Evolutionary conservation across 2,329 filamentous ascomycete species (phyloP), one percentile per base, ranked within the genome.

Genomic region (Periconia sp.): DNA sequence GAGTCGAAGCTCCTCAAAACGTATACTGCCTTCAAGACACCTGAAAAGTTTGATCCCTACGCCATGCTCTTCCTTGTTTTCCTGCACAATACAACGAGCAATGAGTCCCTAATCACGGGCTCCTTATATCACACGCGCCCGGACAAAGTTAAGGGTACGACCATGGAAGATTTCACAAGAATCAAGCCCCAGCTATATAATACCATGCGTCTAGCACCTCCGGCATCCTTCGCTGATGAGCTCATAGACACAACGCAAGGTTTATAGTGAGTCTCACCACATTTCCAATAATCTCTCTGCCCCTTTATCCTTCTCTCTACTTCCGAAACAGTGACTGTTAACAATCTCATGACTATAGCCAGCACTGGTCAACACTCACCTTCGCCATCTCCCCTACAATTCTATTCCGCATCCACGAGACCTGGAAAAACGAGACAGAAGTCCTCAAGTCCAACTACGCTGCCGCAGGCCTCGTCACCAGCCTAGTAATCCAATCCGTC

Each of bases 31-130:
- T 37, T 36, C 9, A 35, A 35, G 18, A 12, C 13, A 8, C 25
- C 33, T 74, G 5, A 53, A 65, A 46, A 63, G 50, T 10, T 44
- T 13, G 57, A 64, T 17, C 57, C 56, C 1, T 54, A 64, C 23
- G 47, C 43, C 6, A 12, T 28, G 25, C 25, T 34, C 7, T 21
- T 34, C 15, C 7, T 9, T 4, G 6, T 12, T 17, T 4, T 22
- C 8, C 5, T 13, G 3, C 23, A 34, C 11, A n/a, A 12, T 13
- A 6, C 32, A 10, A 3, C 5, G 16, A 11, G 19, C 5, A 12
- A 11, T 4, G 16, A 3, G 4, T 10, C 5, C 18, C n/a, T 19
- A 12, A 10, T 34, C 4, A 6, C 8, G n/a, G 8, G 7, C n/a
- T 21, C 10, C 12, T 10, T 19, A 5, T 4, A 19, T 10, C 13